These are phyloP conservation scores for Daucus carota DNA, from an alignment of 129 eudicot genomes.

Conservation along the genomic window DH1_v3.0 NC_030383.2:10638501-10639000, in stretches of 20 bases:
- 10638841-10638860: neutral
- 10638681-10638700: too few relatives aligned
- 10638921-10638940: slow-evolving; percentile 87
- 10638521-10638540: too few relatives aligned
- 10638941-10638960: neutral
- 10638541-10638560: too few relatives aligned
- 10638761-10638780: neutral
- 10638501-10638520: too few relatives aligned
- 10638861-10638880: neutral
- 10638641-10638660: neutral
- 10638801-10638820: neutral
- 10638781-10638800: neutral
- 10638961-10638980: neutral
- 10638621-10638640: neutral
- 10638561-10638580: too few relatives aligned
- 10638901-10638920: slow-evolving; percentile 82
- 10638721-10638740: neutral
- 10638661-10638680: too few relatives aligned
- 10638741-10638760: neutral
- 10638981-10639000: neutral
- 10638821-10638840: neutral
- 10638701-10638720: neutral
- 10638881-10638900: neutral
- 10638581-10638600: neutral
- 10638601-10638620: neutral